Conservation (phyloP, 495 filamentous ascomycete species). For the Stereocaulon alpinum region DNA sequence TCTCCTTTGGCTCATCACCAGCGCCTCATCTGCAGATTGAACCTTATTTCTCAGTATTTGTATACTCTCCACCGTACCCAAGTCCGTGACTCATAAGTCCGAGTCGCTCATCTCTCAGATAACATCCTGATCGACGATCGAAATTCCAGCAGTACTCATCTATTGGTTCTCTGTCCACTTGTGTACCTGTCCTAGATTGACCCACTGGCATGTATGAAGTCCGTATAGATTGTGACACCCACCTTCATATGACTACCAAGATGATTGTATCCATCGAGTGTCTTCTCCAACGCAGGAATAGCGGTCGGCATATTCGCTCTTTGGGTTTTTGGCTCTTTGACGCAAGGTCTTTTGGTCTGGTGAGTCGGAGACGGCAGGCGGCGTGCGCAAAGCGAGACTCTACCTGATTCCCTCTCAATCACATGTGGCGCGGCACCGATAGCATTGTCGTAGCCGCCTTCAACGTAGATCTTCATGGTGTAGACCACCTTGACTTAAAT, state of each 20-base stretch:
- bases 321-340: conserved; percentile 34
- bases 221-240: conserved; percentile 24
- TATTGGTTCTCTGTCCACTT: conserved; percentile 27
- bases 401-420: conserved; percentile 12
- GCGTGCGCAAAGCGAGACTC: background rate
- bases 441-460: conserved; percentile 28
- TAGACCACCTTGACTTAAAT: conserved; percentile 25
- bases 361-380: background rate
- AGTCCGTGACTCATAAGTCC: conserved; percentile 19
- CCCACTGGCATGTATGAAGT: conserved; percentile 26
- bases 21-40: conserved; percentile 15
- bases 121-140: conserved; percentile 29
- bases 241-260: conserved; percentile 15
- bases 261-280: conserved; percentile 21
- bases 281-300: conserved; percentile 31
- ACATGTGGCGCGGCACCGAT: conserved; percentile 31
- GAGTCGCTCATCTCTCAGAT: conserved; percentile 27
- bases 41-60: conserved; percentile 20
- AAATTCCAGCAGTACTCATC: conserved; percentile 19
- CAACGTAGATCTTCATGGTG: conserved; percentile 31
- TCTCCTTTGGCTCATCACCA: conserved; percentile 15
- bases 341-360: background rate
- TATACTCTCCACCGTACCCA: conserved; percentile 26
- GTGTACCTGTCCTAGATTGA: conserved; percentile 25
- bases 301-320: conserved; percentile 33